Base-by-base conservation (phyloP, 164 flowering plant genomes). In the Tetrastigma voinierianum region DNA sequence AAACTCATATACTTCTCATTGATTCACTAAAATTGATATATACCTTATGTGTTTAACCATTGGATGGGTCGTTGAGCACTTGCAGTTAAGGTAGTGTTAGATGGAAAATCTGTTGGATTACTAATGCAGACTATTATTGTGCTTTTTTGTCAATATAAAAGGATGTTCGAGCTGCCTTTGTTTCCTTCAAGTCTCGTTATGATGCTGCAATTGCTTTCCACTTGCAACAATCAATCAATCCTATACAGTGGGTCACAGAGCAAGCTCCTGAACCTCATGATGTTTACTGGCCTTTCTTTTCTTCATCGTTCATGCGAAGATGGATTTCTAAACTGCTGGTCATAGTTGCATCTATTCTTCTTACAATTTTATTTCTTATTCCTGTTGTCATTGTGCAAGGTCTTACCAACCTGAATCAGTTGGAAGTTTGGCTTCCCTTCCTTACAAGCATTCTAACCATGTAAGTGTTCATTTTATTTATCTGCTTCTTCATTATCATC, bases 221-320 rank as follows among this genome's bases (percentile, higher is more conserved):
- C 74, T 61, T 92, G 72, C 86, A 74, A 71, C 98, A 92, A 67
- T 83, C 90, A 4, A 62, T 25, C 12, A 80, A 92, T 76, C 97
- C 98, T 14, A 90, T 83, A 51, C 66, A 82, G 44, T 95, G 97
- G 98, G 51, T 87, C 65, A 84, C 89, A 51, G 97, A 92, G 71
- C 79, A 66, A 78, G 98, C 97, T 67, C 97, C 97, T 51, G 96
- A 86, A 67, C 97, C 97, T 66, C 67, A 69, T 60, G 97, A 95
- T 79, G 94, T 95, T 57, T 83, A 85, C 69, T 92, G 98, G 97
- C 96, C 98, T 53, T 90, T 89, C 80, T 87, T 95, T 72, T 92
- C 93, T 60, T 58, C 92, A 20, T 81, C 93, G 1, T 95, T 90
- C 60, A 32, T 86, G 56, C 71, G 57, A 62, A 80, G 84, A 71